Conservation (phyloP, 768 basidiomycete genomes). For the Tubosaeta sp. region DNA sequence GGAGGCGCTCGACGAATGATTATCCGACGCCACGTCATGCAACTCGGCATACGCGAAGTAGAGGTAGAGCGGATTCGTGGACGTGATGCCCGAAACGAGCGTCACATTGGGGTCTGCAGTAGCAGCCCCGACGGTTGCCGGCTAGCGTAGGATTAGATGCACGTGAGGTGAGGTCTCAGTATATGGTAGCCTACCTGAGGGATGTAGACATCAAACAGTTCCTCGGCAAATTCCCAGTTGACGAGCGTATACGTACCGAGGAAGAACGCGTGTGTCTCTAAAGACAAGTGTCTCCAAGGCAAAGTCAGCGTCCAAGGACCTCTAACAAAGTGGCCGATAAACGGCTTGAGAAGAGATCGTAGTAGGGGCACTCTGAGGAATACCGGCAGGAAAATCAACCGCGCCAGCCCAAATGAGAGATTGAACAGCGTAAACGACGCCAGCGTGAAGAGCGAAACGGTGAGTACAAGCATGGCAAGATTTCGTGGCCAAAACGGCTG, state of each 20-base stretch:
- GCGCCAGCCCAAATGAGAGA: conserved; percentile 41
- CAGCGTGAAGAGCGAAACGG: conserved; percentile 39
- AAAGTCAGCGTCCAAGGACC: conserved; percentile 53
- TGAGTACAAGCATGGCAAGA: conserved; percentile 27
- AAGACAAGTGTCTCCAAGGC: conserved; percentile 40
- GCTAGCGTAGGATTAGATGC: conserved; percentile 32
- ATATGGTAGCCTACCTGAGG: conserved; percentile 41
- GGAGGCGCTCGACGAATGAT: conserved; percentile 35
- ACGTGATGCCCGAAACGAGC: conserved; percentile 62
- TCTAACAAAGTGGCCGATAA: conserved; percentile 58
- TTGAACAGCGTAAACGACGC: conserved; percentile 38
- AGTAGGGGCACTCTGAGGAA: conserved; percentile 54
- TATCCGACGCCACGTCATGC: conserved; percentile 43
- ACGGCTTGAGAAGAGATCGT: conserved; percentile 49
- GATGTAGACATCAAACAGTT: conserved; percentile 55
- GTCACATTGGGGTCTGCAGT: conserved; percentile 52
- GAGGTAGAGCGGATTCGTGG: conserved; percentile 46
- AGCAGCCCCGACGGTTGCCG: conserved; percentile 40
- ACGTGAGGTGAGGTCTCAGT: not conserved
- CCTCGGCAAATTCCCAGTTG: conserved; percentile 62
- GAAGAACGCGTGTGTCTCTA: conserved; percentile 46
- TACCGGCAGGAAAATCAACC: conserved; percentile 48
- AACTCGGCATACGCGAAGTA: conserved; percentile 70
- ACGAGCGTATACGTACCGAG: conserved; percentile 49
- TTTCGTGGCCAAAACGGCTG: conserved; percentile 23